phyloP scores from a whole-genome alignment of 192 early-diverging fungal genomes.

The Coemansia sp. region DNA sequence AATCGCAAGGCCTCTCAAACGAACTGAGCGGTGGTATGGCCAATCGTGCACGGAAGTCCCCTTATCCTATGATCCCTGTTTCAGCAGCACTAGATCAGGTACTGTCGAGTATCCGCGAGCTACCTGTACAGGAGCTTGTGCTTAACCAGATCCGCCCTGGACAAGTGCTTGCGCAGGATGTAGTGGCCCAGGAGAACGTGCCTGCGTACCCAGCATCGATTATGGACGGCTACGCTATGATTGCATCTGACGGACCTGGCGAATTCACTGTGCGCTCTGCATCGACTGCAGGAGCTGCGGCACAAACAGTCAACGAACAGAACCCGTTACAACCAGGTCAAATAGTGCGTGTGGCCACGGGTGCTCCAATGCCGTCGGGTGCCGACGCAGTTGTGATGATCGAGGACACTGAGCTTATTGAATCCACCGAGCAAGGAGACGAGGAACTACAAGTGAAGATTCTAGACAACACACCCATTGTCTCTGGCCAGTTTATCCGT shows the following conservation, averaged over 20 bases:
- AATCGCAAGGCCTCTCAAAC: slow-evolving; percentile 3
- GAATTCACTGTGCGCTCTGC: slow-evolving; percentile 65
- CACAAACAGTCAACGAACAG: background rate
- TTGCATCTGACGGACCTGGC: slow-evolving; percentile 80
- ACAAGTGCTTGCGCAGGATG: slow-evolving; percentile 73
- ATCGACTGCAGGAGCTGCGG: slow-evolving; percentile 57
- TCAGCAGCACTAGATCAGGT: slow-evolving; percentile 65
- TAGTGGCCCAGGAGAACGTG: slow-evolving; percentile 68
- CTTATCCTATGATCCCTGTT: slow-evolving; percentile 76
- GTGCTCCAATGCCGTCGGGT: slow-evolving; percentile 78
- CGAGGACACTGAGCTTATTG: slow-evolving; percentile 78
- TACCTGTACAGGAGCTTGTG: slow-evolving; percentile 18
- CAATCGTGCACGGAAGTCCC: slow-evolving; percentile 69
- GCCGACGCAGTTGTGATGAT: slow-evolving; percentile 96
- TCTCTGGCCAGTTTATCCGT: slow-evolving; percentile 70
- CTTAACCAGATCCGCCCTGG: slow-evolving; percentile 49
- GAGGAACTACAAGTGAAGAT: slow-evolving; percentile 48
- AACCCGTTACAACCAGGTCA: slow-evolving; percentile 56
- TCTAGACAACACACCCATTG: slow-evolving; percentile 12
- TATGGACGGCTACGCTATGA: slow-evolving; percentile 93
- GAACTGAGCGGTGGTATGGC: slow-evolving; percentile 55
- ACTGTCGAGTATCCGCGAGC: slow-evolving; percentile 25
- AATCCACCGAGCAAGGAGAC: slow-evolving; percentile 41
- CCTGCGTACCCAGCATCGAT: slow-evolving; percentile 86
- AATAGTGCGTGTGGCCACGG: slow-evolving; percentile 81